Evolutionary conservation across 2,329 filamentous ascomycete species (phyloP), one percentile per base, ranked within the genome.

Genomic region (Trichoderma harzianum): DNA sequence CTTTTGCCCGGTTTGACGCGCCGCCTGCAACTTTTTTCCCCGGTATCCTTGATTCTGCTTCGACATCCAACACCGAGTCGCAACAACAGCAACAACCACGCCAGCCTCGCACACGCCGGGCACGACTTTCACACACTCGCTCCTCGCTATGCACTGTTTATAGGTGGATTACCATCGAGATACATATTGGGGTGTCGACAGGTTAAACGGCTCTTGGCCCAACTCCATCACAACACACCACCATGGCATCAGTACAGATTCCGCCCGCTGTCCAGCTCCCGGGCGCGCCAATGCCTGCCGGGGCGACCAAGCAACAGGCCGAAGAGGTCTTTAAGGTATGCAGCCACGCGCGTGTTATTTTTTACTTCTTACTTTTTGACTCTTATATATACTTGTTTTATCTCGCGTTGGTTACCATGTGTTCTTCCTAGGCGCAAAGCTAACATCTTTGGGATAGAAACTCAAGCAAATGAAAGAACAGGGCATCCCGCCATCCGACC

Each of bases 381-480:
- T 21, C 21, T 24, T 5, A 7, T 10, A 30, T 30, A 28, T 30
- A 30, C 47, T 18, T 32, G 26, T 39, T n/a, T 32, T 26, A 12
- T 58, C 43, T 65, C 60, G 69, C 69, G 69, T 66, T 71, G 51
- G 51, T 26, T 63, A 14, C 55, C 60, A 5, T 63, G 7, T 26
- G 8, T 2, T 36, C n/a, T 32, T 36, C 26, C 18, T 16, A 24
- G 34, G 64, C 55, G 28, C 18, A 36, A 43, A 53, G 32, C 47
- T 62, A 32, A 55, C 61, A n/a, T 6, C 24, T 32, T 14, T 12
- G 61, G 24, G 60, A 34, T 60, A 98, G 95, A 94, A 93, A 87
- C 96, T 93, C 75, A 92, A 93, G 79, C 90, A 93, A 80, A 94
- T 98, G 92, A 96, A 95, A 82, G 89, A 93, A 70, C 88, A 91